Percentiles rank a stretch among this genome's conserved stretches.
phyloP scores from a whole-genome alignment of 306 rosid species.

The Lathyrus aphaca region DNA sequence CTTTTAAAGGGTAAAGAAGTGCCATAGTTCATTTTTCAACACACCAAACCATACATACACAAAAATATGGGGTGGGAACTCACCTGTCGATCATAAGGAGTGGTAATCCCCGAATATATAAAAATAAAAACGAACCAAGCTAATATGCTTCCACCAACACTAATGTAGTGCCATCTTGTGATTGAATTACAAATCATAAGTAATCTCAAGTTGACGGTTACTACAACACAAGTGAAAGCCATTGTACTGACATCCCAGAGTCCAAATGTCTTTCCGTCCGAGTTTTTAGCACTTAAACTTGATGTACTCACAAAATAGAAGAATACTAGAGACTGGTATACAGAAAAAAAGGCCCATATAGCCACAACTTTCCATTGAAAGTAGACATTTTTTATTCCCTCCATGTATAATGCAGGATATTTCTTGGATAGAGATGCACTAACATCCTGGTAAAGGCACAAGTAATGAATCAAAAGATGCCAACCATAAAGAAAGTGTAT shows the following conservation, averaged over 20 bases:
- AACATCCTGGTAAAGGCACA: slow-evolving; percentile 75
- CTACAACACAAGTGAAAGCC: slow-evolving; percentile 89
- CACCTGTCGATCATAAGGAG: slow-evolving; percentile 75
- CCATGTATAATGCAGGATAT: slow-evolving; percentile 89
- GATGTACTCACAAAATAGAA: slow-evolving; percentile 64
- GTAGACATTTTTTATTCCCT: slow-evolving; percentile 78
- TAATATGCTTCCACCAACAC: slow-evolving; percentile 92
- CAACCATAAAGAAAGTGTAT: slow-evolving; percentile 29
- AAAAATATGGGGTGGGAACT: slow-evolving; percentile 33
- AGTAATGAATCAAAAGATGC: slow-evolving; percentile 36
- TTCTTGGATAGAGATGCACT: slow-evolving; percentile 91
- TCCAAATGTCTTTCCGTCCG: slow-evolving; percentile 78
- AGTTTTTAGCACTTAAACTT: slow-evolving; percentile 59
- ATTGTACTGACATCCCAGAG: slow-evolving; percentile 96
- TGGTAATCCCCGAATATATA: slow-evolving; percentile 68
- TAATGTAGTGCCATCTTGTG: slow-evolving; percentile 88
- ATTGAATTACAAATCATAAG: slow-evolving; percentile 84
- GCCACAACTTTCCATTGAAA: slow-evolving; percentile 95
- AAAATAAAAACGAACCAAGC: slow-evolving; percentile 88
- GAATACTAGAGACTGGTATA: slow-evolving; percentile 87
- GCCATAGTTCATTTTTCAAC: slow-evolving; percentile 25
- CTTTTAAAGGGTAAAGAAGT: slow-evolving; percentile 1
- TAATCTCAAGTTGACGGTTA: slow-evolving; percentile 88
- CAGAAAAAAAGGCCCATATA: slow-evolving; percentile 82
- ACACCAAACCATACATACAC: neutral